Evolutionary conservation across 306 rosid genomes (phyloP), one percentile per base, ranked within the genome.

Genomic region (Fagus sylvatica): DNA sequence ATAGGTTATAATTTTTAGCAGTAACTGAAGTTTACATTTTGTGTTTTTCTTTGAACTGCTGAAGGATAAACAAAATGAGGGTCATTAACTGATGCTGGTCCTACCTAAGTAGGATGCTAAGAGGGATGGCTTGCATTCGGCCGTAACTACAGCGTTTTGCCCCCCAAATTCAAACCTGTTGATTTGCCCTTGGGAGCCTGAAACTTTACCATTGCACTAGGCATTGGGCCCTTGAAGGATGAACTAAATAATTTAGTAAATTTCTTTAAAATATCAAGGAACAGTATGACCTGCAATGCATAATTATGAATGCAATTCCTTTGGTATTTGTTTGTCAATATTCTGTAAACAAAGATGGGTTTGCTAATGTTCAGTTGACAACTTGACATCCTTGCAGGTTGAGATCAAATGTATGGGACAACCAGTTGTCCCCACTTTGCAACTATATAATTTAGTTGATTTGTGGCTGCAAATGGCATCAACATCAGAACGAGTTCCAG

Each of bases 401-500:
- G 99, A 93, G 86, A 90, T 96, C 19, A 93, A 86, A 86, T 93
- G 98, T 19, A 87, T 93, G 94, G 99, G 99, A 69, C 97, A 93
- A 57, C 83, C 96, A 34, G 93, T 96, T 78, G 88, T 83, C 36
- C 97, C 97, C 13, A 81, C 91, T 12, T 72, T 93, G 87, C 85
- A 74, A 81, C 82, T 93, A 48, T 74, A 87, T 36, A 88, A 86
- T 71, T 86, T 96, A 84, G 86, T 93, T 76, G 97, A 91, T 81
- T 73, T 88, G 68, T 95, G 99, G 99, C 90, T 91, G 33, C 90
- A 91, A 82, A 84, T 90, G 7, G 78, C 86, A 3, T 79, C 96
- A 10, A 67, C 91, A 7, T 76, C 91, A 2, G 87, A 87, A 59
- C 78, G 91, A 79, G 79, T 88, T 70, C 86, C 93, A 1, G 93